A percentile compares a stretch with the other conserved stretches of the same genome.
Conservation (phyloP, 257 asterid genomes). For the Orobanche coerulescens region DNA sequence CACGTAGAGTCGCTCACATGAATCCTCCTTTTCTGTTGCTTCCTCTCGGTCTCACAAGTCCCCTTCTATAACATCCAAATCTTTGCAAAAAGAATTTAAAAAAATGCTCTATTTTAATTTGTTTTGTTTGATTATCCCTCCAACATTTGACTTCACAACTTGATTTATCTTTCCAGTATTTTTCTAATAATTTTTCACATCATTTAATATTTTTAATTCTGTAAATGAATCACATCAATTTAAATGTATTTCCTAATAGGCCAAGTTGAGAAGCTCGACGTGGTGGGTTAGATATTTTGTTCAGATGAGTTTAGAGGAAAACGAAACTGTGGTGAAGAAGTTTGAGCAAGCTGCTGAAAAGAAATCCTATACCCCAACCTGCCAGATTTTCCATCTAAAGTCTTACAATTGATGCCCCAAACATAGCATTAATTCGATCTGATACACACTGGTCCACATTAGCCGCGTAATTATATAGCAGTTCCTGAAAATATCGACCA, state of each 20-base stretch:
- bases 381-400: conserved; percentile 75
- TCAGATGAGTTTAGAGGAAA: conserved; percentile 70
- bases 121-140: too few relatives aligned
- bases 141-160: too few relatives aligned
- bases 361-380: conserved; percentile 40
- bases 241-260: conserved; percentile 25
- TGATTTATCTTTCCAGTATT: too few relatives aligned
- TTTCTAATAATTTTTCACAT: not conserved
- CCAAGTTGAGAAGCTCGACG: conserved; percentile 54
- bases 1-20: too few relatives aligned
- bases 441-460: not conserved
- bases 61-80: too few relatives aligned
- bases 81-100: too few relatives aligned
- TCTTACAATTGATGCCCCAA: conserved; percentile 37
- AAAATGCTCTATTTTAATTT: too few relatives aligned
- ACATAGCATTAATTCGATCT: not conserved
- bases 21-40: too few relatives aligned
- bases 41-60: too few relatives aligned
- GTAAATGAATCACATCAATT: too few relatives aligned
- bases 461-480: too few relatives aligned
- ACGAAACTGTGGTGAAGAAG: conserved; percentile 53
- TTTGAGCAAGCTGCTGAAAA: conserved; percentile 52
- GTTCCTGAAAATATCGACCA: not conserved
- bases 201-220: not conserved
- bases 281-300: conserved; percentile 75